phyloP scores from a whole-genome alignment of 371 early-diverging fungal species.

The Sporodiniella umbellata region DNA sequence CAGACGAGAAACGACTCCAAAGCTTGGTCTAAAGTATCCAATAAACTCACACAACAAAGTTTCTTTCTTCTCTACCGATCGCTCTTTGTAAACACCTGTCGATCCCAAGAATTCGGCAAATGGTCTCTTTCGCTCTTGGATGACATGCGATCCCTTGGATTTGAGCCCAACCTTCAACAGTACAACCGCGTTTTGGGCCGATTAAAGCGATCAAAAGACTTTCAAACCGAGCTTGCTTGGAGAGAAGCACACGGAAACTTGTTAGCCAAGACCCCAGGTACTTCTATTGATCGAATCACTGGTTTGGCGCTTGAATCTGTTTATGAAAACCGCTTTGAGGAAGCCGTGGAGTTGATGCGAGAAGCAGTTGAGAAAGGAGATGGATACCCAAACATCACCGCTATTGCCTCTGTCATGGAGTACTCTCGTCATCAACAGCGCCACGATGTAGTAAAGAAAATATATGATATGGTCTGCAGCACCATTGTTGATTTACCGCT shows the following conservation, averaged over 20 bases:
- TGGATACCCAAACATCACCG: neutral
- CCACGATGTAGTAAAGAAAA: slow-evolving; percentile 30
- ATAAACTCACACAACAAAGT: neutral
- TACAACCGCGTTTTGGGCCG: neutral
- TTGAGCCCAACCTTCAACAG: neutral
- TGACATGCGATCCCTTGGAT: neutral
- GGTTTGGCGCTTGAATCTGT: neutral
- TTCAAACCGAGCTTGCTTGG: neutral
- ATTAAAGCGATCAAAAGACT: neutral
- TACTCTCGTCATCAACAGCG: neutral
- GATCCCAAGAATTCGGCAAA: neutral
- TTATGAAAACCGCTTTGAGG: neutral
- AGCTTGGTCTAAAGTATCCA: neutral
- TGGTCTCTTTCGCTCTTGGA: neutral
- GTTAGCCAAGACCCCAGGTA: neutral
- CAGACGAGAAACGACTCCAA: neutral
- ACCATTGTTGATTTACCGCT: too few species aligned
- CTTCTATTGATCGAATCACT: neutral
- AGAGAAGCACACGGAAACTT: neutral
- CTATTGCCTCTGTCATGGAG: neutral
- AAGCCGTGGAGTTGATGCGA: neutral
- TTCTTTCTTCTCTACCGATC: neutral
- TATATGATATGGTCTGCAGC: slow-evolving; percentile 28
- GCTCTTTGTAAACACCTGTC: neutral
- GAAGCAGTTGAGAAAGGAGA: neutral